phyloP scores from a whole-genome alignment of 768 basidiomycete genomes.

The Stropharia rugosoannulata region DNA sequence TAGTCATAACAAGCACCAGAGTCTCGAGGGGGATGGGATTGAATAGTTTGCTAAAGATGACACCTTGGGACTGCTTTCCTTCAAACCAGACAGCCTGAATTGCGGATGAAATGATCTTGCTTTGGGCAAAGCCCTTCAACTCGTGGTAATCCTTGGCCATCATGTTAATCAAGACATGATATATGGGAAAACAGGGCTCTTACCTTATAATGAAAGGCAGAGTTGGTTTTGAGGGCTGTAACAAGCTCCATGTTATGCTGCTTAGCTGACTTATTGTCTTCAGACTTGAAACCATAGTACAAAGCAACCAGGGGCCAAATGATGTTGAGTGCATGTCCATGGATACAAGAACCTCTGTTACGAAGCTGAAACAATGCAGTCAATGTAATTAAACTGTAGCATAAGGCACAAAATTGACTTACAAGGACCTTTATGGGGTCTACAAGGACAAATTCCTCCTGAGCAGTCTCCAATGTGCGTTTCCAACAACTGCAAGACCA shows the following conservation, averaged over 20 bases:
- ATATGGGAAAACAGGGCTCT: background rate
- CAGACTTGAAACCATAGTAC: background rate
- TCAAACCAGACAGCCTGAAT: slow-evolving; percentile 7
- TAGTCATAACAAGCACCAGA: slow-evolving; percentile 6
- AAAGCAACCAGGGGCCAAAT: background rate
- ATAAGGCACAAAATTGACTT: background rate
- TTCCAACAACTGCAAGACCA: slow-evolving; percentile 14
- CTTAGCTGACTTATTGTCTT: too few relatives aligned
- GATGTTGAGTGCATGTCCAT: background rate
- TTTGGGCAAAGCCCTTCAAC: background rate
- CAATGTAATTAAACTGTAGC: too few relatives aligned
- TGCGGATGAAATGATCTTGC: slow-evolving; percentile 5
- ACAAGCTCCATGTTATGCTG: background rate
- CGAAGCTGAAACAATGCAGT: too few relatives aligned
- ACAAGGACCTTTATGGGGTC: slow-evolving; percentile 10
- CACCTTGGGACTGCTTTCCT: slow-evolving; percentile 2
- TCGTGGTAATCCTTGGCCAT: background rate
- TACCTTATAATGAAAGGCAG: slow-evolving; percentile 1
- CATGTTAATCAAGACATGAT: background rate
- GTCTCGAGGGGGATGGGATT: slow-evolving; percentile 16
- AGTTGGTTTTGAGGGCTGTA: background rate
- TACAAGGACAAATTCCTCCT: slow-evolving; percentile 6
- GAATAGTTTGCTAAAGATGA: slow-evolving; percentile 3
- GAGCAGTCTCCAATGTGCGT: background rate
- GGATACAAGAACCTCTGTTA: slow-evolving; percentile 8